These are phyloP conservation scores for Inga leiocalycina DNA, from an alignment of 306 rosid species.

Conservation along the genomic window DNA sequence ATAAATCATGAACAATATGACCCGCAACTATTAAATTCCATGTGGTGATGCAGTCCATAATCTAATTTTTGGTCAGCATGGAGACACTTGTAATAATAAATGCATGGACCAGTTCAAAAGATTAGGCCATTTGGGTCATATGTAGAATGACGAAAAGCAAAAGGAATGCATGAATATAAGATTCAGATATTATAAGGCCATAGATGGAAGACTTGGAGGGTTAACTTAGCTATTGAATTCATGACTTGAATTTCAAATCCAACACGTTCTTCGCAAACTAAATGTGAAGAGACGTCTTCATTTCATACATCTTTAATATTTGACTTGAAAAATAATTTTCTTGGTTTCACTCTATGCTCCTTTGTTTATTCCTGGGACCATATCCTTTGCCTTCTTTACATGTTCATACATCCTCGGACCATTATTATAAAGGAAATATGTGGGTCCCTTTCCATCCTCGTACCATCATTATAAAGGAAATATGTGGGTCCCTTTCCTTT, in stretches of 20 bases:
- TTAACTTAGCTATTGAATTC: background rate
- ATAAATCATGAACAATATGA: background rate
- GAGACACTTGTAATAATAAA: background rate
- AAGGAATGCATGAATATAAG: background rate
- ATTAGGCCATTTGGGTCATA: background rate
- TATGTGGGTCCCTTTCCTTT: no score
- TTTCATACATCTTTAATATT: background rate
- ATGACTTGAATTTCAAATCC: background rate
- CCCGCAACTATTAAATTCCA: no score
- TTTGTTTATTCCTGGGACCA: background rate
- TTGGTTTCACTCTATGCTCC: background rate
- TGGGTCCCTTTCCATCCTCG: no score
- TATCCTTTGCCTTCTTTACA: background rate
- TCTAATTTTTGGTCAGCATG: no score
- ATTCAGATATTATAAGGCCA: background rate
- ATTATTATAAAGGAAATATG: no score
- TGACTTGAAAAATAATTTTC: background rate
- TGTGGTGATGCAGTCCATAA: no score
- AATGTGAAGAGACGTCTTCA: background rate
- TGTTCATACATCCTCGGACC: background rate
- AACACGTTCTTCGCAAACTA: background rate
- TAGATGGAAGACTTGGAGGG: background rate
- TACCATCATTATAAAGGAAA: no score
- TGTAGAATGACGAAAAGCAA: no score
- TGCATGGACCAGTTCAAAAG: background rate